phyloP scores from a whole-genome alignment of 495 filamentous ascomycete species.

The Sordaria brevicollis region DNA sequence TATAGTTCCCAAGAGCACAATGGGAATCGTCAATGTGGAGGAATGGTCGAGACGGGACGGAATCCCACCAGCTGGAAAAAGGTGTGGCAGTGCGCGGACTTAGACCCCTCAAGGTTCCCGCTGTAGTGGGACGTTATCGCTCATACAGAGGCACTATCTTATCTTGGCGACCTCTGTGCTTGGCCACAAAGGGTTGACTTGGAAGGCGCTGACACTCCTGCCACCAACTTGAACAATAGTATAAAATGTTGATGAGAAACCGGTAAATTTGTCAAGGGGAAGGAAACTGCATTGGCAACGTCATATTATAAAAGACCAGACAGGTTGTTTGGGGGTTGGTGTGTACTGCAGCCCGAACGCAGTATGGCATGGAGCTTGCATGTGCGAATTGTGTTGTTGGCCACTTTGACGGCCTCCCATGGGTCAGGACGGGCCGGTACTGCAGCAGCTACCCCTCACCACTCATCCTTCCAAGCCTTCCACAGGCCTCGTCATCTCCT shows the following conservation, averaged over 20 bases:
- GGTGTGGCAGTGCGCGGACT: neutral
- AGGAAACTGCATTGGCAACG: neutral
- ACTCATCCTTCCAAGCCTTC: neutral
- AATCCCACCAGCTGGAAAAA: neutral
- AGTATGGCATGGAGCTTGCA: no score
- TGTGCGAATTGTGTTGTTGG: neutral
- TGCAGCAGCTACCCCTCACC: neutral
- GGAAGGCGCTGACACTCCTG: neutral
- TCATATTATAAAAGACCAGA: neutral
- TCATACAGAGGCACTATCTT: neutral
- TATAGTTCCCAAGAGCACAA: neutral
- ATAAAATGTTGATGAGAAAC: neutral
- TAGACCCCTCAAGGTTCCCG: neutral
- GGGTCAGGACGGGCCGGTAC: neutral
- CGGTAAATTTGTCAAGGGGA: neutral
- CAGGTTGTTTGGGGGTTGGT: neutral
- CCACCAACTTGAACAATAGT: neutral
- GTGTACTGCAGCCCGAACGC: no score
- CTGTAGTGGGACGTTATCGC: neutral
- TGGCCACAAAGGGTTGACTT: neutral
- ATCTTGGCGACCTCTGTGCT: neutral
- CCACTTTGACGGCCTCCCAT: neutral
- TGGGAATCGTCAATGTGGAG: neutral
- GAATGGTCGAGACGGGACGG: neutral
- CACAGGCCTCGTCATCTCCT: neutral